Evolutionary conservation across 148 eudicot genomes (phyloP).

Genomic region (Rhododendron kiyosumense): DNA sequence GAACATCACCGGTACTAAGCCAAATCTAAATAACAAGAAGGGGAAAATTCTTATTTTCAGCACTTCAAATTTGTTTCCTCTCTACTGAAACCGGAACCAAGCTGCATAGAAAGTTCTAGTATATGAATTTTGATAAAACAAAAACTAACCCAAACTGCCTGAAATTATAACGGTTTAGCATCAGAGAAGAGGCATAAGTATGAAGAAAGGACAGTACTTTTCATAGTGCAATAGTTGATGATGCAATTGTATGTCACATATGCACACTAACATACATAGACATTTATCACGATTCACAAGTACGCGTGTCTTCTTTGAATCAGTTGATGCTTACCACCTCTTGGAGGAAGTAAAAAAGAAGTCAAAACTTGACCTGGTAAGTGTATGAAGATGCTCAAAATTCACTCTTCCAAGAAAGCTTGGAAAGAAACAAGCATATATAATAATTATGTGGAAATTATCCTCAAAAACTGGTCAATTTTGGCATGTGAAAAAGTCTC

Average conservation of each 20-base stretch:
- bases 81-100: neutral
- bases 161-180: neutral
- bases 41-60: too few species aligned
- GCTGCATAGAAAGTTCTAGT: neutral
- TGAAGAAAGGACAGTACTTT: neutral
- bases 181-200: neutral
- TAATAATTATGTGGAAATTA: too few species aligned
- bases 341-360: neutral
- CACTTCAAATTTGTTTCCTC: too few species aligned
- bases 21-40: neutral
- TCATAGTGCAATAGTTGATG: neutral
- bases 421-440: neutral
- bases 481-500: neutral
- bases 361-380: neutral
- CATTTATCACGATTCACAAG: neutral
- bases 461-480: neutral
- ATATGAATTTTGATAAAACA: neutral
- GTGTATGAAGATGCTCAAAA: neutral
- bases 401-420: neutral
- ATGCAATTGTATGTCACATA: neutral
- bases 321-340: neutral
- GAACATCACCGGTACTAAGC: neutral
- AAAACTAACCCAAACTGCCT: neutral
- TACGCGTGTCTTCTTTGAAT: too few species aligned
- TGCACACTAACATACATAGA: neutral